phyloP scores from a whole-genome alignment of 768 basidiomycete genomes.

The Auricularia heimuer region DNA sequence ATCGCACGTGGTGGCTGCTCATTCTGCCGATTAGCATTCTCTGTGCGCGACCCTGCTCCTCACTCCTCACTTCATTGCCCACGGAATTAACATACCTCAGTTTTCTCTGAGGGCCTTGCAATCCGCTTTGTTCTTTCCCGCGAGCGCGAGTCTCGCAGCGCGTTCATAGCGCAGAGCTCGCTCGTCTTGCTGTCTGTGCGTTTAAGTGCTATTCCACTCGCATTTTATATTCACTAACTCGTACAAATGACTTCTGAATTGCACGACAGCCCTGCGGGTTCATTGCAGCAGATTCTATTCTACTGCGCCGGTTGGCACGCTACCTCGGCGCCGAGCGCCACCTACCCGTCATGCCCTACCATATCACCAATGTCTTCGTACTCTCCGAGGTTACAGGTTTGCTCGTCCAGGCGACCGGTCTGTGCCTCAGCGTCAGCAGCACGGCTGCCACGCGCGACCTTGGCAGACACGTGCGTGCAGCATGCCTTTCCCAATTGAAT shows the following conservation, averaged over 20 bases:
- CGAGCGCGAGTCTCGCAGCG: slow-evolving; percentile 40
- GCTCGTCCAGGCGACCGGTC: slow-evolving; percentile 35
- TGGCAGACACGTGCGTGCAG: not conserved
- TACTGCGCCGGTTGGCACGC: slow-evolving; percentile 52
- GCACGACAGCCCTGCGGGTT: slow-evolving; percentile 56
- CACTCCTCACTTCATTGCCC: not conserved
- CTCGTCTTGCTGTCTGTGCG: slow-evolving; percentile 50
- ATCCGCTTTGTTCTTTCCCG: slow-evolving; percentile 45
- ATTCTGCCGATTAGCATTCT: slow-evolving; percentile 50
- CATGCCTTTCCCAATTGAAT: not conserved
- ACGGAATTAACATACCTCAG: slow-evolving; percentile 20
- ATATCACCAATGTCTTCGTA: slow-evolving; percentile 50
- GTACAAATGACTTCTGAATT: not conserved
- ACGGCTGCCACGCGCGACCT: not conserved
- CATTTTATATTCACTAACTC: not conserved
- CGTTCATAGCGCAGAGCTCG: slow-evolving; percentile 48
- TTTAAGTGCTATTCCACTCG: slow-evolving; percentile 1
- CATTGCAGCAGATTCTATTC: slow-evolving; percentile 57
- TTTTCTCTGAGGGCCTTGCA: slow-evolving; percentile 46
- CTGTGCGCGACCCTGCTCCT: slow-evolving; percentile 13
- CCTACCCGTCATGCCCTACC: slow-evolving; percentile 37
- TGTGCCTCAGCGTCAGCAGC: not conserved
- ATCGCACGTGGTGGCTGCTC: slow-evolving; percentile 49
- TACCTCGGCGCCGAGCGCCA: slow-evolving; percentile 38
- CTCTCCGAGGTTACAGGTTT: slow-evolving; percentile 57